phyloP scores from a whole-genome alignment of 768 basidiomycete species.

The Mycena crocata region DNA sequence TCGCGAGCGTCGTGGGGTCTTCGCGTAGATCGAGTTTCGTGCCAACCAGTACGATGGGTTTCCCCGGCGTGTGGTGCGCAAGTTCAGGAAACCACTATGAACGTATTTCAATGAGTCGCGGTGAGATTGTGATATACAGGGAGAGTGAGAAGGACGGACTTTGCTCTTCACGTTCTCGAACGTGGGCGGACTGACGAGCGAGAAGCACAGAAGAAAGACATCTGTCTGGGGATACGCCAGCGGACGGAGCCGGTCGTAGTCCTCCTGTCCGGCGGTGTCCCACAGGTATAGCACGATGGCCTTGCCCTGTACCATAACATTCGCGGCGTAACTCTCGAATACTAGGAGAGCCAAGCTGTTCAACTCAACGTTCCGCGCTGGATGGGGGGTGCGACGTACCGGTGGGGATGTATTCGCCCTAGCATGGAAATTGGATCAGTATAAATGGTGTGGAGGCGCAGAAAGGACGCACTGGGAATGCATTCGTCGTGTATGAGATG shows the following conservation, averaged over 20 bases:
- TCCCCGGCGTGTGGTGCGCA: constrained; percentile 95
- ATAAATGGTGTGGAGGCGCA: constrained; percentile 14
- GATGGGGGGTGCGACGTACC: constrained; percentile 61
- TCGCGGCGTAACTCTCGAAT: constrained; percentile 98
- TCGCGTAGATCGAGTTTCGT: constrained; percentile 98
- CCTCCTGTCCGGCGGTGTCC: constrained; percentile 99
- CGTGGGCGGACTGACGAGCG: constrained; percentile 95
- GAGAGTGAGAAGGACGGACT: too few relatives aligned
- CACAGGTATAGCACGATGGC: constrained; percentile 98
- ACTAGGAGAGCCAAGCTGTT: too few relatives aligned
- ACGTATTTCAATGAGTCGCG: constrained; percentile 27
- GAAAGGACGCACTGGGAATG: constrained; percentile 81
- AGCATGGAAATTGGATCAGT: constrained; percentile 35
- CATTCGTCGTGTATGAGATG: constrained; percentile 99
- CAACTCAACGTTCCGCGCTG: too few relatives aligned
- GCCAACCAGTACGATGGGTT: constrained; percentile 93
- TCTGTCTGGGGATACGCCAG: constrained; percentile 99
- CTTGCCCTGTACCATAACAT: constrained; percentile 99
- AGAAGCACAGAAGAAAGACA: constrained; percentile 99
- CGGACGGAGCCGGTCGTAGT: constrained; percentile 97
- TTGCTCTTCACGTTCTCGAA: constrained; percentile 99
- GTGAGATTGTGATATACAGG: too few relatives aligned
- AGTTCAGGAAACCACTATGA: constrained; percentile 95
- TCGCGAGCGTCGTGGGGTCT: constrained; percentile 92
- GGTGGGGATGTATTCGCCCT: constrained; percentile 98